Conservation (phyloP, 352 stramenopile genomes). For the Phytopythium cucurbitacearum region DNA sequence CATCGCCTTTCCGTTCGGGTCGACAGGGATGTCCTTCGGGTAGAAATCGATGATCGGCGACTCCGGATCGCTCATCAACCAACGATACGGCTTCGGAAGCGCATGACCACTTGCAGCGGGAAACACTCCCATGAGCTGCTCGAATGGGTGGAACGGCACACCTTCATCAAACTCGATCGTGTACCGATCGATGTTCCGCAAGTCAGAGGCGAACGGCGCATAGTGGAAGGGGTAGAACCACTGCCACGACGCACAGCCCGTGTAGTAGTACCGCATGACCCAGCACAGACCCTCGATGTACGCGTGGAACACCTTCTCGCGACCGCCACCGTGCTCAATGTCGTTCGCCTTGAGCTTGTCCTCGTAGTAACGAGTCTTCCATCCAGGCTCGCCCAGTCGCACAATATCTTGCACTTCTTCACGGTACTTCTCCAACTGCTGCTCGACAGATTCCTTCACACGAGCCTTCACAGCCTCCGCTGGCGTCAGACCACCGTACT, state of each 20-base stretch:
- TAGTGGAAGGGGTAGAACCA: conserved; percentile 99
- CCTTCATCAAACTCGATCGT: conserved; percentile 94
- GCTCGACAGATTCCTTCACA: conserved; percentile 73
- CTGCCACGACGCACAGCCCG: conserved; percentile 97
- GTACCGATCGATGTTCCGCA: conserved; percentile 86
- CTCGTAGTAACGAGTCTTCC: conserved; percentile 93
- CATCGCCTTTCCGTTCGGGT: conserved; percentile 99
- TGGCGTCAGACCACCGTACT: conserved; percentile 57
- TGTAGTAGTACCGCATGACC: conserved; percentile 99
- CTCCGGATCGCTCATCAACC: conserved; percentile 93
- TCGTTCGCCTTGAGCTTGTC: conserved; percentile 86
- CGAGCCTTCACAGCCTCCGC: conserved; percentile 77
- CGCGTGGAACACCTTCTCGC: conserved; percentile 89
- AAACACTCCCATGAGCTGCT: conserved; percentile 98
- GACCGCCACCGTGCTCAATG: conserved; percentile 77
- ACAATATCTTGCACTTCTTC: conserved; percentile 92
- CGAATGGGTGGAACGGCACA: conserved; percentile 95
- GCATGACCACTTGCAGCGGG: conserved; percentile 91
- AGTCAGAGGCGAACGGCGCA: conserved; percentile 91
- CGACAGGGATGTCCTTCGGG: conserved; percentile 93
- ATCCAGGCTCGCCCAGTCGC: conserved; percentile 93
- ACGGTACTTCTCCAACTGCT: conserved; percentile 76
- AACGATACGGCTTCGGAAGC: conserved; percentile 92
- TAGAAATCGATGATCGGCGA: conserved; percentile 98
- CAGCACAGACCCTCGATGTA: conserved; percentile 99